phyloP scores from a whole-genome alignment of 2,329 filamentous ascomycete species.

The Cladosporium sp. region DNA sequence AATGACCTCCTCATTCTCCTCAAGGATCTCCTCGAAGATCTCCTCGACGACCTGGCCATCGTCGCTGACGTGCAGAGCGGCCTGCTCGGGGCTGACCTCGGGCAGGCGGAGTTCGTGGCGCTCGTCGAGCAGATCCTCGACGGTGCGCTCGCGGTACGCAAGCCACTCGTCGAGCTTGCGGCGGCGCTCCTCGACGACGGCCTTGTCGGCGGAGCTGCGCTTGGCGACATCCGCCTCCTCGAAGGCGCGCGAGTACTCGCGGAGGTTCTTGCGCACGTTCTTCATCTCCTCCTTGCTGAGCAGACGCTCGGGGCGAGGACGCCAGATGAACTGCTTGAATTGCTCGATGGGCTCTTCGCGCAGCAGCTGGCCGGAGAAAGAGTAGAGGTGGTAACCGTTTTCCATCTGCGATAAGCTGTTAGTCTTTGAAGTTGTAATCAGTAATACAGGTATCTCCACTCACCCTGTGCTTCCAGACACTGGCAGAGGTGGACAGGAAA shows the following conservation, averaged over 20 bases:
- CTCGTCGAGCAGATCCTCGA: conserved; percentile 72
- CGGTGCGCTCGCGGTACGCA: conserved; percentile 74
- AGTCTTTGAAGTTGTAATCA: conserved; percentile 13
- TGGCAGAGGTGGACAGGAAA: conserved; percentile 90
- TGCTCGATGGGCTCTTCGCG: conserved; percentile 91
- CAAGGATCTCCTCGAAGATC: conserved; percentile 85
- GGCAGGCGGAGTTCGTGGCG: conserved; percentile 66
- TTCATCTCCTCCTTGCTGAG: conserved; percentile 97
- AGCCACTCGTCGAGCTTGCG: conserved; percentile 84
- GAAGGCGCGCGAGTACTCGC: conserved; percentile 92
- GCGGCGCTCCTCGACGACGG: conserved; percentile 85
- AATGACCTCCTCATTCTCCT: conserved; percentile 82
- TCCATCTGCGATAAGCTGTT: conserved; percentile 69
- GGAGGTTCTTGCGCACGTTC: conserved; percentile 94
- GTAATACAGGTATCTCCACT: conserved; percentile 40
- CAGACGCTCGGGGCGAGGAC: conserved; percentile 85
- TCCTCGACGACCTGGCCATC: conserved; percentile 62
- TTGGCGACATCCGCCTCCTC: conserved; percentile 94
- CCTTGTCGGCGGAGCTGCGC: conserved; percentile 89
- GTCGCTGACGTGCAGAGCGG: conserved; percentile 55
- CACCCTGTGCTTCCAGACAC: conserved; percentile 94
- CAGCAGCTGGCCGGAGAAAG: conserved; percentile 86
- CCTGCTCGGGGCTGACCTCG: conserved; percentile 62
- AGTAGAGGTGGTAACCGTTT: conserved; percentile 97
- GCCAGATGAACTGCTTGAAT: conserved; percentile 97